A percentile compares a stretch with the other conserved stretches of the same genome.
These are phyloP conservation scores for Xanthoceras sorbifolium DNA, from an alignment of 345 rosid genomes.

Conservation along the genomic window DNA sequence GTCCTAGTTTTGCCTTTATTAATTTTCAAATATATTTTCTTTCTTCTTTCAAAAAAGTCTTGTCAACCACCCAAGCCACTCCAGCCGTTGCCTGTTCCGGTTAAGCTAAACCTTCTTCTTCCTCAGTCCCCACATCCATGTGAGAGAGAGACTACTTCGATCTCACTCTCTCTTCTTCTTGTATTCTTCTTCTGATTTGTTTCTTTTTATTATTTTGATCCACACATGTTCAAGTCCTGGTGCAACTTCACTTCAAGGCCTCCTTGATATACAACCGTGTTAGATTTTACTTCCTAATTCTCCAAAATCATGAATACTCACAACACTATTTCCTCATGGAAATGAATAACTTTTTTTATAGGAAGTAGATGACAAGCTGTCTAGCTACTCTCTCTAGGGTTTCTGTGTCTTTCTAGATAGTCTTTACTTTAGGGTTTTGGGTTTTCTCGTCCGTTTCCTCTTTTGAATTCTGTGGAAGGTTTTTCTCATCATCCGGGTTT, in stretches of 20 bases:
- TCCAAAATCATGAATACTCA: slow-evolving; percentile 28
- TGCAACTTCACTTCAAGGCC: slow-evolving; percentile 61
- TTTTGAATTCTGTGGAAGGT: slow-evolving; percentile 27
- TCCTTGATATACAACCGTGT: slow-evolving; percentile 21
- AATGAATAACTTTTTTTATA: slow-evolving; percentile 2
- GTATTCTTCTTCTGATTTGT: slow-evolving; percentile 12
- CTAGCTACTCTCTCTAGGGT: slow-evolving; percentile 39
- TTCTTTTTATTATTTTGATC: slow-evolving; percentile 17
- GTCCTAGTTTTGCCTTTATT: slow-evolving; percentile 39
- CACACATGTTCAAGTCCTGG: slow-evolving; percentile 36
- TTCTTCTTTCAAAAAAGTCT: slow-evolving; percentile 48
- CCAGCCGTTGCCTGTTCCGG: slow-evolving; percentile 54
- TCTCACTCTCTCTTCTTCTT: background rate
- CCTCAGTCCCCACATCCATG: slow-evolving; percentile 18
- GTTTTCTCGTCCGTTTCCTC: slow-evolving; percentile 10
- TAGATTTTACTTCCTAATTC: slow-evolving; percentile 18
- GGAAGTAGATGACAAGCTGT: slow-evolving; percentile 20
- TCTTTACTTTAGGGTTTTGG: slow-evolving; percentile 45
- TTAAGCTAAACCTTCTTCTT: slow-evolving; percentile 12
- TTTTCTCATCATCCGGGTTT: slow-evolving; percentile 33
- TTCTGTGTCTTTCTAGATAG: slow-evolving; percentile 20
- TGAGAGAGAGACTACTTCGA: slow-evolving; percentile 1
- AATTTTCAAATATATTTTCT: slow-evolving; percentile 37
- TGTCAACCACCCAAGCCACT: slow-evolving; percentile 62
- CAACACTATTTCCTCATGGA: slow-evolving; percentile 33